Conservation (phyloP, 2,329 filamentous ascomycete genomes). For the Paraphoma sp. region DNA sequence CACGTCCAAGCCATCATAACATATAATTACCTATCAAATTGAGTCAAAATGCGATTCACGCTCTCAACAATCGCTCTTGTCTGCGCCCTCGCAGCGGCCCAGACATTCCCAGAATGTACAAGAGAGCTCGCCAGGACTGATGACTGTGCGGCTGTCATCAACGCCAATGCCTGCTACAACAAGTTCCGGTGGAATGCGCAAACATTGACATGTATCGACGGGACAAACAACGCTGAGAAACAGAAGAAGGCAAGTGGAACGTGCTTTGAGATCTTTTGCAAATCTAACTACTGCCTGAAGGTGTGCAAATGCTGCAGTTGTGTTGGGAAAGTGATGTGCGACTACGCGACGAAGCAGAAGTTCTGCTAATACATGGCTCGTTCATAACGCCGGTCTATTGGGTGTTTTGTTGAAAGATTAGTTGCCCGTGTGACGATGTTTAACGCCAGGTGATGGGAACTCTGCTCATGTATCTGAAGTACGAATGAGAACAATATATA, state of each 20-base stretch:
- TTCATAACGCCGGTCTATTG: no score
- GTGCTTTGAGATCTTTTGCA: not conserved
- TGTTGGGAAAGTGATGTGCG: conserved; percentile 38
- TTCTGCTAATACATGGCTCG: conserved; percentile 11
- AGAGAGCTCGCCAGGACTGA: conserved; percentile 30
- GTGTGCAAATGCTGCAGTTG: conserved; percentile 42
- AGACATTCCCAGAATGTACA: conserved; percentile 31
- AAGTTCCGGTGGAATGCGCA: conserved; percentile 31
- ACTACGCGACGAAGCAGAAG: conserved; percentile 32
- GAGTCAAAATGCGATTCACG: no score
- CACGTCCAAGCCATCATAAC: no score
- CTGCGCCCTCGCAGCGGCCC: conserved; percentile 11
- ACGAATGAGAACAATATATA: no score
- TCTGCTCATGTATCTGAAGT: no score
- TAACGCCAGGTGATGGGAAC: no score
- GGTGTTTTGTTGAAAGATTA: no score
- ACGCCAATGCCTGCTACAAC: conserved; percentile 44
- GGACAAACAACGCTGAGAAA: conserved; percentile 26
- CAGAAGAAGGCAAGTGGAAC: conserved; percentile 25
- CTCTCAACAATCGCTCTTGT: no score
- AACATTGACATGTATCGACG: conserved; percentile 36
- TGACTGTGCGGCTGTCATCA: conserved; percentile 38
- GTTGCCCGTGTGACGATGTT: no score
- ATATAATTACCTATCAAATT: no score
- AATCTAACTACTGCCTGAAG: conserved; percentile 8